Evolutionary conservation across 768 basidiomycete genomes (phyloP), one percentile per base, ranked within the genome.

Genomic region (Sarcodon sp.): DNA sequence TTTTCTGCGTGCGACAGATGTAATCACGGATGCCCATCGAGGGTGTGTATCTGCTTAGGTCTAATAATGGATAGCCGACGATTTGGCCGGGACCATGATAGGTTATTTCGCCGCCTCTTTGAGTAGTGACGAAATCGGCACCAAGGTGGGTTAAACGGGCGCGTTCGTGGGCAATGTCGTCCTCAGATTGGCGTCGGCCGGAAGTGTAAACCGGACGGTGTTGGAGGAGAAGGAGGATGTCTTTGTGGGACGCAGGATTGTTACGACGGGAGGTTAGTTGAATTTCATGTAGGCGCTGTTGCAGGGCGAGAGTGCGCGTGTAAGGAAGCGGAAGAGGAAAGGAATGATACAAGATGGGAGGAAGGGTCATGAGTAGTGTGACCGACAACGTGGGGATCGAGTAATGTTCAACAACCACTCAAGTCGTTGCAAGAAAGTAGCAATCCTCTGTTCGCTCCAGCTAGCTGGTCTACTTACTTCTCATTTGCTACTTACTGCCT

Each of bases 41-140:
- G 7, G 92, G 88, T 41, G 75, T 68, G 55, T 83, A 79, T 33
- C 81, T 79, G n/a, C 77, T 77, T 15, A 98, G 75, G 67, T 98
- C 94, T 45, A 97, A 70, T 46, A 98, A 71, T 2, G 92, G 90
- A 61, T 99, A 99, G 31, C 92, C 96, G 12, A 97, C 87, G 57
- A 99, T 71, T 65, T 99, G 96, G 6, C 96, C 96, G 1, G 96
- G 93, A 0, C 96, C 96, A 62, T 99, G 96, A 64, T 89, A 99
- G 1, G 96, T 99, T 49, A 91, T 74, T 66, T 97, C 83, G 2
- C 96, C 96, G 11, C 96, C 96, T 47, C 96, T 73, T 47, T 77
- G 72, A 2, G 91, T 80, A 18, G 77, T 67, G 35, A 87, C 75
- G 57, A 93, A 93, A 59, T 96, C 89, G 0, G 94, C 94, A 21